Base-by-base conservation (phyloP, 129 eudicot genomes). In the Sambucus nigra region DNA sequence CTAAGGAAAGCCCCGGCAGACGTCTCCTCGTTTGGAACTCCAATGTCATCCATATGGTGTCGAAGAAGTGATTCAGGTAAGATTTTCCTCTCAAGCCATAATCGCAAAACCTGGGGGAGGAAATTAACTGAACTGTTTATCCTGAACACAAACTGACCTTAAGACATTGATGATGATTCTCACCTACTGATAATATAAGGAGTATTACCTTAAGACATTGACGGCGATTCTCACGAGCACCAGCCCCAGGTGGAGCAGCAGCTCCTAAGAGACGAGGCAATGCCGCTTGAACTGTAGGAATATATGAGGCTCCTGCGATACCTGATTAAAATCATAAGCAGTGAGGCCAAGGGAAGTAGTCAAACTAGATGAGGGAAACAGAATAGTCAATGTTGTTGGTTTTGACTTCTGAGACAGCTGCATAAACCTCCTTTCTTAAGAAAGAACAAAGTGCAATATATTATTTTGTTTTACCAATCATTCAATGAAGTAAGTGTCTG, bases 81-180 rank as follows among this genome's bases (percentile, higher is more conserved):
- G 14, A 88, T 84, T 60, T 81, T 84, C 76, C 97, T 78, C 75
- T 84, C 76, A 46, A 81, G 88, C 95, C 95, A 89, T 51, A 85
- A 64, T 13, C 79, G 65, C 69, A 85, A 58, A 58, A 89, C 86
- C 98, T 85, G 50, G 38, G 25, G 51, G 24, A 24, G 19, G 17
- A 40, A 16, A 41, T 41, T 25, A 24, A 57, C 25, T 41, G 21
- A 57, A 22, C 7, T 21, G 4, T 4, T 47, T 47, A 15, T 23
- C 46, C 25, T 2, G 25, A 51, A 5, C 22, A 27, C 33, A 26
- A 20, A 10, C 45, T 67, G 60, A 85, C 98, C 94, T 89, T 89
- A 32, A 60, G 73, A 66, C 98, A 85, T 59, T 89, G 95, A 12
- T n/a, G 1, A 2, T 24, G 48, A 32, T 21, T 23, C 64, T 6